phyloP scores from a whole-genome alignment of 2,329 filamentous ascomycete species.

The Pyrenophora tritici-repentis region DNA sequence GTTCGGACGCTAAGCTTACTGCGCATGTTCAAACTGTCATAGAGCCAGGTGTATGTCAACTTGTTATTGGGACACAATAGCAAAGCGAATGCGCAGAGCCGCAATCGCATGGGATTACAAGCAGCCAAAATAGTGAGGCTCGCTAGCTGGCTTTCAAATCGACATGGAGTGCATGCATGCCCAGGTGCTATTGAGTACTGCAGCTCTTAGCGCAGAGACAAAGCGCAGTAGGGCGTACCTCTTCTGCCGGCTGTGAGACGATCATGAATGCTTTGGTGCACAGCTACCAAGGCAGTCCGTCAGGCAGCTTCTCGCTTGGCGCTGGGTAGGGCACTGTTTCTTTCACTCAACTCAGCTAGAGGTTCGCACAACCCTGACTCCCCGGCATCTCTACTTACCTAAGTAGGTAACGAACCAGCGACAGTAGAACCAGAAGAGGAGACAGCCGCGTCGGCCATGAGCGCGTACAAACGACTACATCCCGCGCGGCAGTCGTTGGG shows the following conservation, averaged over 20 bases:
- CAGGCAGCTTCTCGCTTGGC: constrained; percentile 35
- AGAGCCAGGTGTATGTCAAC: neutral
- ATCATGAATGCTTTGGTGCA: constrained; percentile 25
- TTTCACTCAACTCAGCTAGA: constrained; percentile 9
- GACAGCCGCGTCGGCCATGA: neutral
- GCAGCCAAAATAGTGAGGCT: constrained; percentile 19
- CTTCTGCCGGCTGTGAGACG: constrained; percentile 9
- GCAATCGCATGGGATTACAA: constrained; percentile 8
- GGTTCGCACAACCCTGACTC: constrained; percentile 5
- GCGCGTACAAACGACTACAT: constrained; percentile 5
- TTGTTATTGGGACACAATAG: neutral
- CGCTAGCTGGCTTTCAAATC: constrained; percentile 12
- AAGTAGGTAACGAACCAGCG: too few species aligned
- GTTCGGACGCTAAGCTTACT: neutral
- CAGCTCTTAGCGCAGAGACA: constrained; percentile 17
- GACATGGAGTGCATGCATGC: neutral
- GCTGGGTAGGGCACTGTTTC: constrained; percentile 10
- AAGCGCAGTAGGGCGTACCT: too few species aligned
- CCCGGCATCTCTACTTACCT: neutral
- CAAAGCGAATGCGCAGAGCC: constrained; percentile 14
- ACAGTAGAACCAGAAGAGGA: too few species aligned
- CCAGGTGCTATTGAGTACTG: neutral
- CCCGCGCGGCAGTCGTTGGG: neutral
- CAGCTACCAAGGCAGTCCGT: constrained; percentile 24
- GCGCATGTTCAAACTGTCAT: neutral